phyloP scores from a whole-genome alignment of 345 rosid species.

The Aquilaria sinensis region DNA sequence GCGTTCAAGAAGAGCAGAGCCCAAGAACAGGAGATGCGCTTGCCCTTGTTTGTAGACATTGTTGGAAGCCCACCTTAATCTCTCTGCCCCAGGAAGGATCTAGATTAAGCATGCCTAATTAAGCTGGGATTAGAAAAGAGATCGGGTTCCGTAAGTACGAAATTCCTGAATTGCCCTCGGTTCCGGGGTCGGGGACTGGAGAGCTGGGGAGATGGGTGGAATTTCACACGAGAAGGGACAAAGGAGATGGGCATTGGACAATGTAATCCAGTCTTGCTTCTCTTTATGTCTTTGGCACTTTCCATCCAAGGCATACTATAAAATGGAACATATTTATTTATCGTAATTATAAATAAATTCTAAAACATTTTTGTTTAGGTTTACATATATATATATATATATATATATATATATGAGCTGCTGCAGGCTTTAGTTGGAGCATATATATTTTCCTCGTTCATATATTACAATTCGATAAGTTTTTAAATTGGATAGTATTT shows the following conservation, averaged over 20 bases:
- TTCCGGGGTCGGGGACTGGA: conserved; percentile 4
- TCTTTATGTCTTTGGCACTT: conserved; percentile 13
- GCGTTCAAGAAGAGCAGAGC: conserved; percentile 29
- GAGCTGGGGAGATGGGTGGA: conserved; percentile 20
- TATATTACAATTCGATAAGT: too few species aligned
- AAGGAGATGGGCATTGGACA: conserved; percentile 14
- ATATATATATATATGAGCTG: too few species aligned
- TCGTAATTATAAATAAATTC: conserved; percentile 19
- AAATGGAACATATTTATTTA: conserved; percentile 20
- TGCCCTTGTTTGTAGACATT: conserved; percentile 26
- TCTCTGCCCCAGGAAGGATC: neutral
- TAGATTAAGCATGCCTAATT: conserved; percentile 16
- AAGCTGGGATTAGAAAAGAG: neutral
- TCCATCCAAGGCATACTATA: conserved; percentile 15
- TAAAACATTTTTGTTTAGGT: conserved; percentile 14
- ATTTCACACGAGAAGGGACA: conserved; percentile 21
- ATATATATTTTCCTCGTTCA: too few species aligned
- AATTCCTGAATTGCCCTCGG: conserved; percentile 31
- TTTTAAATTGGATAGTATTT: too few species aligned
- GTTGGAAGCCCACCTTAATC: conserved; percentile 31
- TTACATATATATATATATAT: too few species aligned
- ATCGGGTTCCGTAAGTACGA: conserved; percentile 19
- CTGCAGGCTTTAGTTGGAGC: too few species aligned
- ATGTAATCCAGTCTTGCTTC: conserved; percentile 9
- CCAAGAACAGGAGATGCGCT: conserved; percentile 22